Percentiles rank a stretch among this genome's conserved stretches.
Evolutionary conservation across 306 rosid species (phyloP).

Genomic region (Quercus glauca): DNA sequence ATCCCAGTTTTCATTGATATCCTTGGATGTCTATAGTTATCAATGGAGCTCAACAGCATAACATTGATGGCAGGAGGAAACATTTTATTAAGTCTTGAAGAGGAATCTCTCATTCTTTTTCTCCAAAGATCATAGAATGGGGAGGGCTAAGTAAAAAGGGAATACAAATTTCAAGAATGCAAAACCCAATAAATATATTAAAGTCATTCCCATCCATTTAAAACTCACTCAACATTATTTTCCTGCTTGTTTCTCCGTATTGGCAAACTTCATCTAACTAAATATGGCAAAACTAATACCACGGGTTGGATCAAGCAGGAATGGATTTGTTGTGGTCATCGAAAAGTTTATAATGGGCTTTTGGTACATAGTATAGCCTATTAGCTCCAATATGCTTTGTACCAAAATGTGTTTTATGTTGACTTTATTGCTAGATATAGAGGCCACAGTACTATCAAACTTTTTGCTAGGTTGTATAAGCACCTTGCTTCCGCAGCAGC

Average conservation of each 20-base stretch:
- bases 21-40: background rate
- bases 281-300: background rate
- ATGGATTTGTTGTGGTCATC: background rate
- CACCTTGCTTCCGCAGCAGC: slow-evolving; percentile 69
- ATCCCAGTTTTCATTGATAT: background rate
- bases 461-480: slow-evolving; percentile 21
- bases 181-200: background rate
- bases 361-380: background rate
- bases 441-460: slow-evolving; percentile 16
- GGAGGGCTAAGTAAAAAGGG: background rate
- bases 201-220: background rate
- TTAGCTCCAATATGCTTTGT: background rate
- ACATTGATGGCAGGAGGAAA: background rate
- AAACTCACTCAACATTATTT: background rate
- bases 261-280: too few species aligned
- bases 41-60: background rate
- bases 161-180: background rate
- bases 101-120: background rate
- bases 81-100: background rate
- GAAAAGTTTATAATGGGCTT: background rate
- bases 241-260: background rate
- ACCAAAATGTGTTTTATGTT: background rate
- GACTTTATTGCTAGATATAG: background rate
- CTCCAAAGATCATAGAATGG: background rate
- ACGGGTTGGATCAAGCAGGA: background rate